Evolutionary conservation across 2,329 filamentous ascomycete species (phyloP), one percentile per base, ranked within the genome.

Genomic region (Lomentospora prolificans): DNA sequence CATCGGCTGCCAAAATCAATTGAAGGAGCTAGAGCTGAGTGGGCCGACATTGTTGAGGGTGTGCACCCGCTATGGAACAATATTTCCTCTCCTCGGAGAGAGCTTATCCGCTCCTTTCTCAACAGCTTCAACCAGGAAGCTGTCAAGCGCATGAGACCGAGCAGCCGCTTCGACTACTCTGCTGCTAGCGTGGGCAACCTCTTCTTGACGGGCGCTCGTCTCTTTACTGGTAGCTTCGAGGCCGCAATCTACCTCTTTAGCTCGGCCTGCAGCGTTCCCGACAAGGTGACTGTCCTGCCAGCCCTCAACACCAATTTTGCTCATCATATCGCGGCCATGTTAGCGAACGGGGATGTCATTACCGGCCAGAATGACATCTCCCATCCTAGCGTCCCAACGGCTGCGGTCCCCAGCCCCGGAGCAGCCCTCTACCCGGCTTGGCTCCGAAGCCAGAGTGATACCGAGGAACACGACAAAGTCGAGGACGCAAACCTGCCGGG

Each of bases 231-330:
- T 30, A 92, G 87, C 57, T 92, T 97, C 61, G 94, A 97, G 68
- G 88, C 87, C 5, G 89, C 90, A 44, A 94, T 97, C 59, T 96
- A 96, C 66, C 80, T 97, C 2, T 79, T 97, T 3, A 87, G 87
- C 53, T 87, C 86, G 62, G 89, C 96, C 60, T 95, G 91, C 65
- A 83, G 82, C n/a, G 87, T 97, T 0, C 87, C 90, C 0, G 78
- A 82, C 9, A 78, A 84, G 53, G 83, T 94, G 4, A 79, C 84
- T 0, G 90, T 96, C 0, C 82, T 97, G 14, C 94, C 92, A 0
- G 90, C 89, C 3, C 89, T 97, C 62, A 95, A 96, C 74, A 90
- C 87, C 60, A 97, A 96, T 68, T 96, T 96, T 73, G 89, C 89
- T 0, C 89, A 95, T 64, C 92, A 97, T 69, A 97, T 97, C 61